phyloP scores from a whole-genome alignment of 2,329 filamentous ascomycete genomes.

The Cercospora sp. region DNA sequence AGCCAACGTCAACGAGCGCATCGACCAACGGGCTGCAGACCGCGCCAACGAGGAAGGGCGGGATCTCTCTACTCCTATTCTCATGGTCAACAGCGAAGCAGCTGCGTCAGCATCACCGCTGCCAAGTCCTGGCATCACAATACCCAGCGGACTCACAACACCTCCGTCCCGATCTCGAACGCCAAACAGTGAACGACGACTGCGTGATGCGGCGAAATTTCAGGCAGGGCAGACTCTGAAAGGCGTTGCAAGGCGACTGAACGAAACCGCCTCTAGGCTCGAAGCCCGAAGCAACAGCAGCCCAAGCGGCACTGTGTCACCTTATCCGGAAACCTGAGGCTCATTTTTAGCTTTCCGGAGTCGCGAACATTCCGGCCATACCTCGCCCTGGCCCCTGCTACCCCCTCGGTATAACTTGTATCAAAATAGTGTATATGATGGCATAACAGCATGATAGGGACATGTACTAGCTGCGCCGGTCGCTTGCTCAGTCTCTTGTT shows the following conservation, averaged over 20 bases:
- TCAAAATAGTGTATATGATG: slow-evolving; percentile 14
- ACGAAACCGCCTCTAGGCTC: slow-evolving; percentile 24
- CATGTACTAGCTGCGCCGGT: slow-evolving; percentile 9
- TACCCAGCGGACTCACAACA: slow-evolving; percentile 16
- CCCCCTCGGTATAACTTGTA: slow-evolving; percentile 11
- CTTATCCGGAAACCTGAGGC: slow-evolving; percentile 23
- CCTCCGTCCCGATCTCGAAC: slow-evolving; percentile 21
- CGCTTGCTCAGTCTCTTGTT: not conserved
- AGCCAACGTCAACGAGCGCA: slow-evolving; percentile 25
- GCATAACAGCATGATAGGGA: slow-evolving; percentile 10
- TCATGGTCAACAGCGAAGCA: slow-evolving; percentile 15
- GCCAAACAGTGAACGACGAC: slow-evolving; percentile 24
- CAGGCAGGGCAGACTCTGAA: slow-evolving; percentile 26
- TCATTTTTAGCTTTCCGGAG: not conserved
- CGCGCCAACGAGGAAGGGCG: slow-evolving; percentile 18
- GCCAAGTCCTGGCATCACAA: slow-evolving; percentile 12
- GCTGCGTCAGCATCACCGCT: slow-evolving; percentile 7
- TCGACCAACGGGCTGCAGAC: slow-evolving; percentile 20
- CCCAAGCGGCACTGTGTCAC: slow-evolving; percentile 18
- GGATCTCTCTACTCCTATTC: slow-evolving; percentile 9
- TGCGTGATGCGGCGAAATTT: slow-evolving; percentile 25
- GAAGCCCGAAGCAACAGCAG: slow-evolving; percentile 18
- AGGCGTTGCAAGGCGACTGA: slow-evolving; percentile 23
- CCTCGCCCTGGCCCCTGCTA: not conserved
- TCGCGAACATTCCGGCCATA: not conserved